Conservation (phyloP, 805 yeast genomes). For the Jamesozyma piceae region DNA sequence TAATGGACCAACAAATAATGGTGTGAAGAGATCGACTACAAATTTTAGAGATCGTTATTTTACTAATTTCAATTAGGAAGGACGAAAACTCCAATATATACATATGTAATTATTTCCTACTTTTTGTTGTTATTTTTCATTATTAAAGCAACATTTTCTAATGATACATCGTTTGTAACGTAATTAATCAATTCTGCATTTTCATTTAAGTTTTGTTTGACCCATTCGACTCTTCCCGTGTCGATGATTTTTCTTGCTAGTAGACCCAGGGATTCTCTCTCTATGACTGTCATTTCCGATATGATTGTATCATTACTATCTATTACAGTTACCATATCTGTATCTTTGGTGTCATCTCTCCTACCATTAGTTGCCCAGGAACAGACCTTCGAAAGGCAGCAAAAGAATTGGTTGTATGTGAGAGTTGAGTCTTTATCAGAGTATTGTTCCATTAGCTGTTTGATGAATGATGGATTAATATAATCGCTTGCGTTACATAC, state of each 20-base stretch:
- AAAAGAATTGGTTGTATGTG: slow-evolving; percentile 31
- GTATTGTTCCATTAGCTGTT: slow-evolving; percentile 33
- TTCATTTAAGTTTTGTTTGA: slow-evolving; percentile 29
- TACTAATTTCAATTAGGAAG: slow-evolving; percentile 43
- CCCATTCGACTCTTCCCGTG: slow-evolving; percentile 43
- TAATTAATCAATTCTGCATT: slow-evolving; percentile 48
- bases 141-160: slow-evolving; percentile 59
- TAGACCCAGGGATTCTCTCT: slow-evolving; percentile 55
- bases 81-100: background rate
- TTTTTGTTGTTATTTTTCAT: slow-evolving; percentile 9
- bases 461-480: slow-evolving; percentile 20
- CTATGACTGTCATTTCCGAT: slow-evolving; percentile 32
- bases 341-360: slow-evolving; percentile 33
- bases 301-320: slow-evolving; percentile 16
- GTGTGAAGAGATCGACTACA: slow-evolving; percentile 38
- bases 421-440: slow-evolving; percentile 9
- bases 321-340: slow-evolving; percentile 19
- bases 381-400: slow-evolving; percentile 49
- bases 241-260: slow-evolving; percentile 67
- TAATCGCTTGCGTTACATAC: slow-evolving; percentile 52
- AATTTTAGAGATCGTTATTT: slow-evolving; percentile 76
- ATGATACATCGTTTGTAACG: slow-evolving; percentile 45
- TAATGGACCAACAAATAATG: slow-evolving; percentile 39
- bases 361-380: slow-evolving; percentile 87
- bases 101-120: background rate